Base-by-base conservation (phyloP, 352 stramenopile species). In the Pythium rishiriense region DNA sequence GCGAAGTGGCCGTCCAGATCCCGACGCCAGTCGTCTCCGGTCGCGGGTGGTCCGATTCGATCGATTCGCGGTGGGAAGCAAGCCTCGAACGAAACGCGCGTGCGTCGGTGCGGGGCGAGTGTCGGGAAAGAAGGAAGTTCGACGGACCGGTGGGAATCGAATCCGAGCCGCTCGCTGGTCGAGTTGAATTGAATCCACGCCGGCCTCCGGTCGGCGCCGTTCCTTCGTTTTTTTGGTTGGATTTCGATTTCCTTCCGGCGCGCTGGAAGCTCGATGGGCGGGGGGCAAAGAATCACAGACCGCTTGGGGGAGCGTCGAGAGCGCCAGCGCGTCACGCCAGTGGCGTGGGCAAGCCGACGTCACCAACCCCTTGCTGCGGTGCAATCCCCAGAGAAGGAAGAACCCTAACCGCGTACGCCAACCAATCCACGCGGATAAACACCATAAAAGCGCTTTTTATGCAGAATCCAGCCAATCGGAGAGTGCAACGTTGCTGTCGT, bases 271-370 rank as follows among this genome's bases (percentile, higher is more conserved):
- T 43, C 47, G 33, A 21, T 43, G 22, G 12, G 37, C 45, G 45
- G 42, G 48, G 39, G n/a, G 37, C 9, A 17, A 43, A 43, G 54
- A 54, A 56, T 41, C 51, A 22, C 41, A 25, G 42, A 51, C 42
- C 43, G 21, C 17, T n/a, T 25, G 50, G 25, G 21, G 49, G 39
- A 62, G 52, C 25, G 28, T n/a, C n/a, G n/a, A n/a, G 37, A 52
- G 53, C 29, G 46, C 41, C 45, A 68, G 62, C 62, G 62, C 63
- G 63, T 69, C 63, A 69, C 63, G 53, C 42, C 45, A 50, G n/a
- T 58, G 28, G 25, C 19, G 37, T 39, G 4, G 29, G 25, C 17
- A 33, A 21, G 39, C 49, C 62, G 63, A 69, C 63, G 63, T 69
- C 63, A 69, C 55, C 63, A 61, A 69, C 48, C 54, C 54, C 49